phyloP scores from a whole-genome alignment of 345 rosid species.

The Camelina neglecta region DNA sequence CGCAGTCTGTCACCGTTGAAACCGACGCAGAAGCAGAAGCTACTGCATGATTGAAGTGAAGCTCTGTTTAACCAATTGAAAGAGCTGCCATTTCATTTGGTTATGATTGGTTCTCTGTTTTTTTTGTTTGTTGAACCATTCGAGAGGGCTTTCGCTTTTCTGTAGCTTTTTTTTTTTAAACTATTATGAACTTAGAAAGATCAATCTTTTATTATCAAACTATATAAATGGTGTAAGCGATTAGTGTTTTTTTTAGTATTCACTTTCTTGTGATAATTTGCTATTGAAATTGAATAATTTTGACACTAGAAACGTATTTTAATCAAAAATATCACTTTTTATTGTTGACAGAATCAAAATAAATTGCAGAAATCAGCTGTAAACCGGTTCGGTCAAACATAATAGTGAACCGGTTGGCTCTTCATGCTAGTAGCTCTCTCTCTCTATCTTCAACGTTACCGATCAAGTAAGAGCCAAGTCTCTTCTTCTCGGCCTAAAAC shows the following conservation, averaged over 20 bases:
- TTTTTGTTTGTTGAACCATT: background rate
- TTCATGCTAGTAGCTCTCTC: background rate
- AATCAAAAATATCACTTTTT: too few relatives aligned
- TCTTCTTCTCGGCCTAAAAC: conserved; percentile 31
- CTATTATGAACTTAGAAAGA: too few relatives aligned
- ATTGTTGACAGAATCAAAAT: too few relatives aligned
- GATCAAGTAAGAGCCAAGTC: conserved; percentile 11
- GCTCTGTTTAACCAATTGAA: conserved; percentile 26
- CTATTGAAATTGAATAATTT: too few relatives aligned
- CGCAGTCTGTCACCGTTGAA: conserved; percentile 49
- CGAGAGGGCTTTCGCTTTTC: background rate
- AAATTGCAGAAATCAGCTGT: background rate
- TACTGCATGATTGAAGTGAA: conserved; percentile 55
- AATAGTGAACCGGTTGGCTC: conserved; percentile 15
- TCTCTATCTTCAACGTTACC: conserved; percentile 26
- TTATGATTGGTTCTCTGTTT: background rate
- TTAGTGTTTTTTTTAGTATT: too few relatives aligned
- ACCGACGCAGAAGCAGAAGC: conserved; percentile 67
- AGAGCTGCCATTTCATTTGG: background rate
- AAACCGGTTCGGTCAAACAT: conserved; percentile 31
- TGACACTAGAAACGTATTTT: too few relatives aligned
- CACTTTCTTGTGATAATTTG: too few relatives aligned
- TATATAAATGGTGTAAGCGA: too few relatives aligned
- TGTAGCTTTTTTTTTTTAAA: background rate
- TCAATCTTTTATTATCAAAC: too few relatives aligned